These are phyloP conservation scores for Thalassiosira profunda DNA, from an alignment of 108 stramenopile genomes.

Conservation along the genomic window DNA sequence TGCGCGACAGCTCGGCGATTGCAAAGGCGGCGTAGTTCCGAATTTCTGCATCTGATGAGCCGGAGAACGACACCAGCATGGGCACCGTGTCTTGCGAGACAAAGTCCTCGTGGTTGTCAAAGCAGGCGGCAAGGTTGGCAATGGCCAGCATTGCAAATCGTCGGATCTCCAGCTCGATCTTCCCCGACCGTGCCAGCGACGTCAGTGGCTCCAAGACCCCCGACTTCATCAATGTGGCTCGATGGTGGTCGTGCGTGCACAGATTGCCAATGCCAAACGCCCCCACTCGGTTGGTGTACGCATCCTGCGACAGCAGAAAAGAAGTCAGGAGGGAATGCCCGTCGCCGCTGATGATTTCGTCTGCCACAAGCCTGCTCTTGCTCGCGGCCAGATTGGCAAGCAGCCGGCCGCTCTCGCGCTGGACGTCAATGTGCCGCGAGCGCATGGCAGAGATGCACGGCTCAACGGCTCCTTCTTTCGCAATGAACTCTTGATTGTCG, in stretches of 20 bases:
- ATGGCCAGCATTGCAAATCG: slow-evolving; percentile 76
- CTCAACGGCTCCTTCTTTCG: slow-evolving; percentile 67
- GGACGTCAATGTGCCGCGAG: slow-evolving; percentile 76
- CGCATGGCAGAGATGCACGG: slow-evolving; percentile 84
- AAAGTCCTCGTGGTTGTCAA: slow-evolving; percentile 76
- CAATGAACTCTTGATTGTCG: slow-evolving; percentile 77
- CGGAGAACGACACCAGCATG: slow-evolving; percentile 80
- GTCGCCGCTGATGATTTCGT: slow-evolving; percentile 55
- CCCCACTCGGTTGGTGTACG: slow-evolving; percentile 74
- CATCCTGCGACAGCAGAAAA: slow-evolving; percentile 81
- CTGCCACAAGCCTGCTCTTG: slow-evolving; percentile 35
- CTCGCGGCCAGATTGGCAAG: slow-evolving; percentile 77
- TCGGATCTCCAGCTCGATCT: slow-evolving; percentile 80
- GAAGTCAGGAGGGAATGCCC: slow-evolving; percentile 82
- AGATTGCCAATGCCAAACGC: slow-evolving; percentile 86
- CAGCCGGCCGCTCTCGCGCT: slow-evolving; percentile 83
- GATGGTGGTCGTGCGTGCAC: slow-evolving; percentile 63
- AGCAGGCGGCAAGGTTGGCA: slow-evolving; percentile 75
- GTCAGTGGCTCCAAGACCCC: slow-evolving; percentile 86
- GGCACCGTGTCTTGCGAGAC: slow-evolving; percentile 78
- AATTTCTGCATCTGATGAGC: slow-evolving; percentile 72
- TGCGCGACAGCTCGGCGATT: slow-evolving; percentile 75
- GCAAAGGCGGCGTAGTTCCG: slow-evolving; percentile 88
- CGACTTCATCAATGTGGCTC: slow-evolving; percentile 63
- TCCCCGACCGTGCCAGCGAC: slow-evolving; percentile 73